Base-by-base conservation (phyloP, 805 yeast species). In the Candida corydali region DNA sequence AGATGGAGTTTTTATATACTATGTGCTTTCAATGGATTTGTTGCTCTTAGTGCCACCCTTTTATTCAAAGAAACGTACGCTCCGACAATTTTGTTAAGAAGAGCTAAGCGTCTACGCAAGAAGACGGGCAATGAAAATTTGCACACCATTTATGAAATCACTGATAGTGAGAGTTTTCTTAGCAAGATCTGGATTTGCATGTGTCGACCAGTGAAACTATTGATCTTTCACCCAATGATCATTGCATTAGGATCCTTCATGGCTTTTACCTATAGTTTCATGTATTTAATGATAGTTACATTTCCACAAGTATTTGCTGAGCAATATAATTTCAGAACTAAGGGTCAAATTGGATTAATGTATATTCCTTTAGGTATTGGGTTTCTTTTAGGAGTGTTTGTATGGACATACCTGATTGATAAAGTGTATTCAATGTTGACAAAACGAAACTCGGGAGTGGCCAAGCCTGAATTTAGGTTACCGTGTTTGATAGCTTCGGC, bases 241-340 rank as follows among this genome's bases (percentile, higher is more conserved):
- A 45, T 61, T 25, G 69, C 69, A 0, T 51, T 65, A 37, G 69
- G 70, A 1, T 54, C 66, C 10, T 65, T 61, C 43, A 60, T 65
- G 67, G 69, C 69, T 2, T 60, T 65, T 44, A 55, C 59, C 8
- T 64, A 65, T 40, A 69, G 68, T n/a, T 62, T 64, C 40, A 53
- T 65, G 59, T 65, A 65, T 43, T 44, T 64, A 39, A 61, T 65
- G 68, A 54, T 65, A 30, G 62, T 62, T 8, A 58, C 69, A 2
- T 64, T 62, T 42, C 70, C 69, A 2, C 39, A 49, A 8, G 58
- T 65, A 2, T 65, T 50, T 38, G 39, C 47, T 12, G 46, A 51
- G 2, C 44, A 47, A 5, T 65, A 65, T 39, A 67, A 66, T 1
- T 63, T 59, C 40, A 40, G 46, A n/a, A 32, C 33, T 4, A 55